A percentile compares a stretch with the other conserved stretches of the same genome.
phyloP scores from a whole-genome alignment of 345 rosid genomes.

The Erysimum cheiranthoides region DNA sequence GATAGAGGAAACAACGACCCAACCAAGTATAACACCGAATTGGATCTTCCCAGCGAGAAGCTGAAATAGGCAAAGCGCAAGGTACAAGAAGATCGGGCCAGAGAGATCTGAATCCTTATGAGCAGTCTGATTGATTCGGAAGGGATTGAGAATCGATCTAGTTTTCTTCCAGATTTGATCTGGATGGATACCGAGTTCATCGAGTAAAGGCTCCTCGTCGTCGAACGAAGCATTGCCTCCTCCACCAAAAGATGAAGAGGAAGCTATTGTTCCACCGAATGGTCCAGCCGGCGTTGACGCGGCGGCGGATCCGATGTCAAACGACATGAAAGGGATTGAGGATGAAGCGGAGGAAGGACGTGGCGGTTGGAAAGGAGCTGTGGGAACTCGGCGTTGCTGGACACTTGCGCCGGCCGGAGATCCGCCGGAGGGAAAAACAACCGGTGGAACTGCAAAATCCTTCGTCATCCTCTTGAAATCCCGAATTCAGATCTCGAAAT shows the following conservation, averaged over 20 bases:
- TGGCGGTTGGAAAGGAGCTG: constrained; percentile 85
- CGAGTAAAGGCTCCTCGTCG: constrained; percentile 94
- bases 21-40: constrained; percentile 85
- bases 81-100: constrained; percentile 81
- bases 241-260: constrained; percentile 45
- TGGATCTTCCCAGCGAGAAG: constrained; percentile 90
- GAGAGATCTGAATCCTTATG: constrained; percentile 88
- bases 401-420: constrained; percentile 55
- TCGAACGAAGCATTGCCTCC: constrained; percentile 62
- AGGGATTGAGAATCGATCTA: constrained; percentile 79
- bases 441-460: constrained; percentile 75
- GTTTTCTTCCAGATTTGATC: constrained; percentile 94
- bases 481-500: neutral
- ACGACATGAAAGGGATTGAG: constrained; percentile 89
- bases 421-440: constrained; percentile 70
- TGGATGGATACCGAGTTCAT: constrained; percentile 95
- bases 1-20: constrained; percentile 92
- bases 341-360: constrained; percentile 59
- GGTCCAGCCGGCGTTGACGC: constrained; percentile 55
- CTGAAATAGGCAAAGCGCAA: constrained; percentile 82
- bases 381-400: constrained; percentile 75
- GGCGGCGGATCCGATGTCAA: constrained; percentile 74
- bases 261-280: constrained; percentile 63
- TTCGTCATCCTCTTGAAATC: constrained; percentile 56
- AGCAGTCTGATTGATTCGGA: constrained; percentile 65